These are phyloP conservation scores for Quercus wislizeni DNA, from an alignment of 306 rosid species.

Conservation along the genomic window DNA sequence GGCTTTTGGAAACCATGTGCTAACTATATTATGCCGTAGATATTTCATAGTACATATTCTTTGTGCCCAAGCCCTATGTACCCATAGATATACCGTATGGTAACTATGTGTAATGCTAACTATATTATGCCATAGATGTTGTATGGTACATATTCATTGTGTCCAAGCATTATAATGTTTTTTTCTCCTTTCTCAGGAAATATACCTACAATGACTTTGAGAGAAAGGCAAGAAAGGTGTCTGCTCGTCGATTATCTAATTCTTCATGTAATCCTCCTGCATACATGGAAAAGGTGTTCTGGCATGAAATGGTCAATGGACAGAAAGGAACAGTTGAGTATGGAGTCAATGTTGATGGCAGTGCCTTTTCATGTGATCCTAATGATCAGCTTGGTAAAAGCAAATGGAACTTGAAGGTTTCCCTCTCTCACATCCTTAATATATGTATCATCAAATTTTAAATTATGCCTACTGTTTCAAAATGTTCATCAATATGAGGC, in stretches of 20 bases:
- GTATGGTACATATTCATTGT: neutral
- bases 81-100: too few species aligned
- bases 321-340: conserved; percentile 29
- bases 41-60: too few species aligned
- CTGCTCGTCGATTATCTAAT: conserved; percentile 16
- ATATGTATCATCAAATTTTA: neutral
- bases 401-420: conserved; percentile 46
- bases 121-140: neutral
- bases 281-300: conserved; percentile 34
- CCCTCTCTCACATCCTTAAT: neutral
- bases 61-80: too few species aligned
- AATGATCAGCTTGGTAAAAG: conserved; percentile 32
- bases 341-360: conserved; percentile 42
- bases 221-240: conserved; percentile 25
- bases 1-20: too few species aligned
- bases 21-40: too few species aligned
- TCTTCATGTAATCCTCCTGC: conserved; percentile 24
- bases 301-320: conserved; percentile 32
- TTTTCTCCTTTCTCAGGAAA: conserved; percentile 19
- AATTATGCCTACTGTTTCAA: neutral
- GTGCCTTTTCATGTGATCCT: conserved; percentile 44
- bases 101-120: too few species aligned
- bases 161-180: neutral
- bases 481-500: neutral
- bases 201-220: conserved; percentile 34